phyloP scores from a whole-genome alignment of 2,329 filamentous ascomycete genomes.

The Aureobasidium sp. region DNA sequence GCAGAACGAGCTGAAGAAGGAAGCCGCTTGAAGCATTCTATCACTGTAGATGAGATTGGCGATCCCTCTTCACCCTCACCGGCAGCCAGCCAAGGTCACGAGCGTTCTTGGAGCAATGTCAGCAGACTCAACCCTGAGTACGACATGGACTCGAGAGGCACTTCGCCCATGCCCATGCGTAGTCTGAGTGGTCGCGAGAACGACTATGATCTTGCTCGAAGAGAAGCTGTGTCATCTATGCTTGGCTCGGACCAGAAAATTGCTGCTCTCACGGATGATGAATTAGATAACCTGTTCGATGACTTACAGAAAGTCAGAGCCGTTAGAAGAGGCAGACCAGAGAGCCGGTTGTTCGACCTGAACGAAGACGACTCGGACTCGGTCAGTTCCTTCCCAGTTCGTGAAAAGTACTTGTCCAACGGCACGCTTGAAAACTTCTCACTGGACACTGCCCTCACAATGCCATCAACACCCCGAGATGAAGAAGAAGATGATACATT shows the following conservation, averaged over 20 bases:
- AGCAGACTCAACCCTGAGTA: conserved; percentile 75
- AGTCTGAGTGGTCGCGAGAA: conserved; percentile 64
- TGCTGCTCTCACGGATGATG: conserved; percentile 81
- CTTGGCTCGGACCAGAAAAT: conserved; percentile 89
- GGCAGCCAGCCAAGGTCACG: conserved; percentile 54
- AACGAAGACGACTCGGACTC: conserved; percentile 73
- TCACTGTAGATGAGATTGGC: conserved; percentile 56
- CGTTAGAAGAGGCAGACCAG: conserved; percentile 63
- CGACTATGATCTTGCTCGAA: conserved; percentile 88
- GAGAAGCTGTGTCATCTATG: conserved; percentile 87
- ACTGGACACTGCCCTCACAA: conserved; percentile 84
- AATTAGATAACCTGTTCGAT: conserved; percentile 87
- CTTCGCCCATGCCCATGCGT: conserved; percentile 62
- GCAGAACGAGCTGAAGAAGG: conserved; percentile 79
- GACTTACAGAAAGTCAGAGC: conserved; percentile 86
- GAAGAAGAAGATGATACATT: conserved; percentile 71
- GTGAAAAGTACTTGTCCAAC: conserved; percentile 93
- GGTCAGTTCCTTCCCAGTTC: conserved; percentile 73
- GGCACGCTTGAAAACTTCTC: conserved; percentile 87
- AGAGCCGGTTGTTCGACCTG: conserved; percentile 48
- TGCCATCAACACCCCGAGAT: conserved; percentile 83
- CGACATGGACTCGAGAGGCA: conserved; percentile 66
- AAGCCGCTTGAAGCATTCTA: conserved; percentile 78
- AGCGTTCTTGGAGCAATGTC: conserved; percentile 56
- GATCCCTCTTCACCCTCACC: conserved; percentile 52